These are phyloP conservation scores for Phytophthora boehmeriae DNA, from an alignment of 352 stramenopile species.

Conservation along the genomic window DNA sequence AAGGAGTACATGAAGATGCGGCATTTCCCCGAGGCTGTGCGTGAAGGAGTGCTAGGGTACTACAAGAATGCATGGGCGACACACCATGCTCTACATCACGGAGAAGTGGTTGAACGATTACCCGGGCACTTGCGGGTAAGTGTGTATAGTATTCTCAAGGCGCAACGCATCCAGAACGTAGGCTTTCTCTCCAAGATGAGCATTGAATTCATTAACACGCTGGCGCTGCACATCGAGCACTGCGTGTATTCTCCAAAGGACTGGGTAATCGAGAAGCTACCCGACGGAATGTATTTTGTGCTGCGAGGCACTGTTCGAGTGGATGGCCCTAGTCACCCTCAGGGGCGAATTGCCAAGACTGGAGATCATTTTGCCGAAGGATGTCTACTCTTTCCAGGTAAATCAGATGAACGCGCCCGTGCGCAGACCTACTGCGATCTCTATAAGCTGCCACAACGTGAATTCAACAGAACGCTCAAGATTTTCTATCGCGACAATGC, in stretches of 20 bases:
- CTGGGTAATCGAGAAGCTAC: slow-evolving; percentile 73
- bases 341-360: slow-evolving; percentile 40
- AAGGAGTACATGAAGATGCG: slow-evolving; percentile 80
- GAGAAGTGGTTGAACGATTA: slow-evolving; percentile 51
- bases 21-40: slow-evolving; percentile 63
- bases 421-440: slow-evolving; percentile 79
- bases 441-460: slow-evolving; percentile 64
- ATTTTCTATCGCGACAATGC: slow-evolving; percentile 58
- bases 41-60: slow-evolving; percentile 58
- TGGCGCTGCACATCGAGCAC: slow-evolving; percentile 54
- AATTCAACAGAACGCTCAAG: slow-evolving; percentile 56
- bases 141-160: slow-evolving; percentile 58
- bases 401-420: slow-evolving; percentile 53
- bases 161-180: slow-evolving; percentile 64
- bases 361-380: slow-evolving; percentile 67
- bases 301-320: slow-evolving; percentile 59
- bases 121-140: slow-evolving; percentile 65
- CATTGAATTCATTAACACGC: slow-evolving; percentile 74
- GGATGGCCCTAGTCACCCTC: slow-evolving; percentile 33
- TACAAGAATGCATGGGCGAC: slow-evolving; percentile 68
- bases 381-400: slow-evolving; percentile 48
- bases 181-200: slow-evolving; percentile 67
- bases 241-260: slow-evolving; percentile 70
- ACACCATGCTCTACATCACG: slow-evolving; percentile 52
- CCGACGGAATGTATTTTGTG: slow-evolving; percentile 73